Evolutionary conservation across 2,329 filamentous ascomycete species (phyloP).

Genomic region (Paraconiothyrium sp.): DNA sequence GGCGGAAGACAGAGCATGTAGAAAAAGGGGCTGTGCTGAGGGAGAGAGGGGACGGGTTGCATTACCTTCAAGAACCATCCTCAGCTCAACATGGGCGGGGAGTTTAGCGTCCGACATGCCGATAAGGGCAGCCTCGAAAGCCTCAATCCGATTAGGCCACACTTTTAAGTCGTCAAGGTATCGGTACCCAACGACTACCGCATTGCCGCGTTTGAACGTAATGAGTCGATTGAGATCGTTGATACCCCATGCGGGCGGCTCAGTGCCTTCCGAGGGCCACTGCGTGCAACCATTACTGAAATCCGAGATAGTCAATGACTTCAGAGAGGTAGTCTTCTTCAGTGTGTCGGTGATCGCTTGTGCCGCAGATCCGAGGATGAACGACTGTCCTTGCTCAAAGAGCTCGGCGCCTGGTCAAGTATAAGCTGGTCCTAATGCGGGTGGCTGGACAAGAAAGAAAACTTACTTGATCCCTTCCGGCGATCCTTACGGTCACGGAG

Average conservation of each 20-base stretch:
- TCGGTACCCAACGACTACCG: neutral
- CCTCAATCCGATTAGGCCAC: neutral
- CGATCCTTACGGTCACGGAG: neutral
- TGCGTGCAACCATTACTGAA: neutral
- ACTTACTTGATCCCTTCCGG: neutral
- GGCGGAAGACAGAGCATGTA: neutral
- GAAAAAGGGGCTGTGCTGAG: neutral
- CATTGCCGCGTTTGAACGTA: neutral
- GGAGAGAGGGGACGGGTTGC: neutral
- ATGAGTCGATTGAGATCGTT: neutral
- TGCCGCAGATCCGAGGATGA: neutral
- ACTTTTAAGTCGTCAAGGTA: neutral
- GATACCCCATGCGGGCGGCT: neutral
- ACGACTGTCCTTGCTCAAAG: neutral
- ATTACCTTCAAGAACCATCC: conserved; percentile 3
- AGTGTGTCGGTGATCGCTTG: neutral
- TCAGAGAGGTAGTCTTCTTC: neutral
- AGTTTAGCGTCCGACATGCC: neutral
- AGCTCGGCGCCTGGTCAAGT: neutral
- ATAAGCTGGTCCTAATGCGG: neutral
- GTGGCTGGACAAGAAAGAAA: too few species aligned
- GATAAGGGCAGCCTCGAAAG: neutral
- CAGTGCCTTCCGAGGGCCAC: neutral
- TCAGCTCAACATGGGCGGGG: neutral
- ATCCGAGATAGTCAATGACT: neutral